Conservation (phyloP, 169 alveolate genomes). For the Cryptosporidium sp. region DNA sequence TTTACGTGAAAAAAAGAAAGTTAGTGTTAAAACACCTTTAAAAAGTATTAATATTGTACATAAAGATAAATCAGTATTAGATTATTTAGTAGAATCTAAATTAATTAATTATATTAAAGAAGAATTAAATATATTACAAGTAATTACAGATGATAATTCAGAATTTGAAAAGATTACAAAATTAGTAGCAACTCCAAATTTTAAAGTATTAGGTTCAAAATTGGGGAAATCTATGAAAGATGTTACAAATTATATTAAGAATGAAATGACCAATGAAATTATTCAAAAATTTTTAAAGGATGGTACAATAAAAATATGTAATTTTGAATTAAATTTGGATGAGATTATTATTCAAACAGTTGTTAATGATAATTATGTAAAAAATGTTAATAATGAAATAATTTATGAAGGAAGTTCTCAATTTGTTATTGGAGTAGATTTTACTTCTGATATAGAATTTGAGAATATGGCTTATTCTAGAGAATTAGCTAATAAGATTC, state of each 20-base stretch:
- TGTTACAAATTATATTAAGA: conserved; percentile 81
- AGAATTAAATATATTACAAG: conserved; percentile 87
- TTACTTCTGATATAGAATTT: conserved; percentile 82
- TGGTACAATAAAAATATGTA: conserved; percentile 78
- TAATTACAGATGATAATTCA: conserved; percentile 82
- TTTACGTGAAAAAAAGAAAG: conserved; percentile 91
- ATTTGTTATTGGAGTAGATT: conserved; percentile 82
- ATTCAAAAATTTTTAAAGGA: conserved; percentile 76
- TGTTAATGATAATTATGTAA: conserved; percentile 79
- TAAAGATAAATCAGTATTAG: conserved; percentile 79
- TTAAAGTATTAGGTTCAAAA: conserved; percentile 87
- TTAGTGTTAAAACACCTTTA: conserved; percentile 92
- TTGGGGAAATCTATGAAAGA: conserved; percentile 87
- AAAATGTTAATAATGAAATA: conserved; percentile 78
- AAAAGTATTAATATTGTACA: conserved; percentile 84
- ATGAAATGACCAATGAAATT: conserved; percentile 78
- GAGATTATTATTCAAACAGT: conserved; percentile 79
- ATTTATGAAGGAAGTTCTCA: conserved; percentile 79
- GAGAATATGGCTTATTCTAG: conserved; percentile 82
- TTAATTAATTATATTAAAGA: conserved; percentile 86
- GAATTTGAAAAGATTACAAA: conserved; percentile 80
- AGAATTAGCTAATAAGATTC: conserved; percentile 84
- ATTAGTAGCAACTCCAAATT: conserved; percentile 88
- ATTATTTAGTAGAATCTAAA: conserved; percentile 79
- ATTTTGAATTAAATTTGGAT: conserved; percentile 83